Base-by-base conservation (phyloP, 2,329 filamentous ascomycete genomes). In the Trichophyton verrucosum region DNA sequence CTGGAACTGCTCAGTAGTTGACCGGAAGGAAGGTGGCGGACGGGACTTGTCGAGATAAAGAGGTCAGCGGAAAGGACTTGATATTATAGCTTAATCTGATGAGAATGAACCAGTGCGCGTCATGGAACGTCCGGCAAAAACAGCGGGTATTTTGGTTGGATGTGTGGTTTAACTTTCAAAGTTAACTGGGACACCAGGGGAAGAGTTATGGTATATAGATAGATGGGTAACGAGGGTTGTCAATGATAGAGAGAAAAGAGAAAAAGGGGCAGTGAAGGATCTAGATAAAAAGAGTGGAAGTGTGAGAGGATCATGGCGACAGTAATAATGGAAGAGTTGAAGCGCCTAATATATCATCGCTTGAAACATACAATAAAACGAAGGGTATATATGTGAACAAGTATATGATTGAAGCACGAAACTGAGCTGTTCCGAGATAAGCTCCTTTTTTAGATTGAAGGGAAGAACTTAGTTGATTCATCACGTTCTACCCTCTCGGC, bases 391-490 rank as follows among this genome's bases (percentile, higher is more conserved):
- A 36, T 17, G 57, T 36, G 17, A 36, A 7, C 9, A 47, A 38
- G 30, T 44, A 36, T 46, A 55, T 33, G 36, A 24, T 46, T 59
- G 42, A 49, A 59, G 57, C 57, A 42, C 57, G 40, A 49, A 47
- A 49, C 57, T 44, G 57, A 36, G 40, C 20, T 49, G 40, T 15
- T 46, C 57, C 57, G 27, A 36, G 24, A 24, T 47, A 49, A 33
- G 27, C 42, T 59, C 44, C 44, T 59, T 59, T 56, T 57, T 57
- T 57, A 57, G 55, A 40, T 42, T 40, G 55, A 24, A 42, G 40
- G 40, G 55, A 57, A 57, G 40, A 57, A 57, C 33, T 24, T 57
- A 42, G 33, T 57, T 57, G 57, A 59, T 59, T 30, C 40, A 59
- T 46, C 57, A 46, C 57, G 27, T 47, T 49, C 27, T 38, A 36